phyloP scores from a whole-genome alignment of 306 rosid species.

The Clitoria ternatea region DNA sequence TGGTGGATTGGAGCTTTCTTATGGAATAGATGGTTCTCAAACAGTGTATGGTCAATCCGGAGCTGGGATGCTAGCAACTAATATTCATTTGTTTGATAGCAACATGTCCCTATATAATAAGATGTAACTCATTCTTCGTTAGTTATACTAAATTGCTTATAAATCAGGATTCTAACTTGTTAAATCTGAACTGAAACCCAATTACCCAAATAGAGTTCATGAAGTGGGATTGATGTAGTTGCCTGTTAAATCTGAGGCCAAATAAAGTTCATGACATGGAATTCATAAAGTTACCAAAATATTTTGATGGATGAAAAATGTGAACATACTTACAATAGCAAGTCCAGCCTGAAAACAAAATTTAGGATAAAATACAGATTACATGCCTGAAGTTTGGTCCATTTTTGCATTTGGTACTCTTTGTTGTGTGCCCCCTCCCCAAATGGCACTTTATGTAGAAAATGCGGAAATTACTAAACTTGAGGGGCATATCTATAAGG shows the following conservation, averaged over 20 bases:
- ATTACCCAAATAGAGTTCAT: background rate
- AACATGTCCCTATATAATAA: background rate
- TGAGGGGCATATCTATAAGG: background rate
- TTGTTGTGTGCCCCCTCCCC: background rate
- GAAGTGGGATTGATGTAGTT: background rate
- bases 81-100: background rate
- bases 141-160: background rate
- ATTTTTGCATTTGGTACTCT: background rate
- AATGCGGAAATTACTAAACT: background rate
- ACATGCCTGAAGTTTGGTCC: background rate
- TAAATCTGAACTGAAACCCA: background rate
- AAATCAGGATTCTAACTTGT: background rate
- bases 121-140: background rate
- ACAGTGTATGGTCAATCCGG: background rate
- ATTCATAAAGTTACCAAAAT: slow-evolving; percentile 3
- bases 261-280: background rate
- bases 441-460: background rate
- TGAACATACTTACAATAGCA: background rate
- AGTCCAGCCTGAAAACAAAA: background rate
- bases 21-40: slow-evolving; percentile 6
- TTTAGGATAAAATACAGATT: background rate
- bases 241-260: background rate
- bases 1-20: slow-evolving; percentile 12
- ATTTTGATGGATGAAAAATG: background rate
- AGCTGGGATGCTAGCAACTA: background rate